Base-by-base conservation (phyloP, 495 filamentous ascomycete species). In the Podospora comata region DNA sequence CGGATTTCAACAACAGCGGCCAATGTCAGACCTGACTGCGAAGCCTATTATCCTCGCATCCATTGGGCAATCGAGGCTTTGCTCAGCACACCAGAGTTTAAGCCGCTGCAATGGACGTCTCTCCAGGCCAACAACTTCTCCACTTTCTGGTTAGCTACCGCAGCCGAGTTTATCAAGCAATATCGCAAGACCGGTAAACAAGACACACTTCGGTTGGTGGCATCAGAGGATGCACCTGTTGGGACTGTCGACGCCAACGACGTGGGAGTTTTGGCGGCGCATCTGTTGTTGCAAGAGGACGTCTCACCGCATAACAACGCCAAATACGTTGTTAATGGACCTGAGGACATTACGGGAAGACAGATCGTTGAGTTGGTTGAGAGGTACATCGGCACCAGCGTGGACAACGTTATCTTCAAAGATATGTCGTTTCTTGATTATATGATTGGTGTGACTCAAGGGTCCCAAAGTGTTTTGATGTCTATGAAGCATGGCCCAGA, bases 31-130 rank as follows among this genome's bases (percentile, higher is more conserved):
- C 80, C 82, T 5, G 78, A 82, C 67, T 75, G 57, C 53, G 26
- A 26, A 15, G 75, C 76, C 6, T 83, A 81, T 68, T 84, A 84
- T 64, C 30, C 80, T 20, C 81, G 82, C 39, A 19, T 69, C 0
- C 82, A 84, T 62, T 84, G 82, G 81, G 82, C 82, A 0, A 79
- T 84, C 60, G 82, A 83, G 70, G 30, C 74, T 30, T 68, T 84
- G 1, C 74, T 84, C 3, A 56, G 61, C 59, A 74, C 81, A 19
- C 77, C 78, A 0, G 77, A 82, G 59, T 82, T 83, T 69, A 61
- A 27, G n/a, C 54, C 30, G 32, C 34, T 84, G 60, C 75, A 82
- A 61, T 84, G 81, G 82, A 81, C 82, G 0, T 83, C 82, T 0
- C 78, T 84, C 19, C 82, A 82, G 67, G 77, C 82, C 0, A 83